Evolutionary conservation across 768 basidiomycete species (phyloP), one percentile per base, ranked within the genome.

Genomic region (Lactifluus piperatus): DNA sequence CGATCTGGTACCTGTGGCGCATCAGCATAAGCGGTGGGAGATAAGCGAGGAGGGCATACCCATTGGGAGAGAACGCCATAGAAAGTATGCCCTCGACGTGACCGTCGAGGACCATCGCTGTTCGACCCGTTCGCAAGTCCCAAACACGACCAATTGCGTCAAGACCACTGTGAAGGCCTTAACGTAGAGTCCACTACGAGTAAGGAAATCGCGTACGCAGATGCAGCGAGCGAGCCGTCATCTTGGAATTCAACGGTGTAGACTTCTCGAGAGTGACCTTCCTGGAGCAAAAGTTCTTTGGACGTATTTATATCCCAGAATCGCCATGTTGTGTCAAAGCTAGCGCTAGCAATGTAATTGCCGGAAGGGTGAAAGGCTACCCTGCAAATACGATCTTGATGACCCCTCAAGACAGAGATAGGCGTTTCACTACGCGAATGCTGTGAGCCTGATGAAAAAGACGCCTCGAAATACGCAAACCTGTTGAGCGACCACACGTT

Each of bases 311-410:
- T 86, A 71, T 99, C 95, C 97, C 97, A 99, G 53, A 98, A 72
- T 45, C 97, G 77, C 97, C 97, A 99, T 27, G 95, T 91, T 16
- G 91, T 95, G 71, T 99, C 97, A 66, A 94, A 98, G 63, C 91
- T 92, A 1, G 97, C 94, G 61, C 92, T 94, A 2, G 89, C 94
- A 29, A 97, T 81, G 70, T 94, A 98, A 46, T 86, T 75, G 1
- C 97, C 97, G 0, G 93, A 95, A 2, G 97, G 94, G 71, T 99
- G 97, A 72, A 98, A 99, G 0, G 89, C 91, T 22, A 97, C 88
- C 16, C 97, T 84, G 70, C 92, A 94, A 2, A 99, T 85, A 22
- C 97, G 87, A 58, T 85, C 87, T 68, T 85, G 80, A 69, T 98
- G 97, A 1, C 97, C 97, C 71, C 84, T 81, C 70, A 99, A 75